These are phyloP conservation scores for Gliomastix tumulicola DNA, from an alignment of 2,329 filamentous ascomycete species.

Conservation along the genomic window DNA sequence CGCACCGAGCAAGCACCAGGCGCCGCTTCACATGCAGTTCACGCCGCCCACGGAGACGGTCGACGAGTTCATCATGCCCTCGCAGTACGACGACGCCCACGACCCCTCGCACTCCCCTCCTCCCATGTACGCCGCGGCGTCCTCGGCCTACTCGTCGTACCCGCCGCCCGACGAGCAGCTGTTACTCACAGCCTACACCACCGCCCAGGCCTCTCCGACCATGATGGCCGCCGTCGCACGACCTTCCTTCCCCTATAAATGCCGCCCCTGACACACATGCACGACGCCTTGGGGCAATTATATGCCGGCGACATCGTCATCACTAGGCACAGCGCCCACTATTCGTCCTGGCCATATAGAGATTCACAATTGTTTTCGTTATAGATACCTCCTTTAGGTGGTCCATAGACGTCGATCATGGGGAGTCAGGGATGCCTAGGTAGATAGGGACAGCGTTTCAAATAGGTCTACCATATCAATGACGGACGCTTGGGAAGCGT, in stretches of 20 bases:
- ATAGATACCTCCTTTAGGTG: no score
- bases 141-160: no score
- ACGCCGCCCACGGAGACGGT: slow-evolving; percentile 53
- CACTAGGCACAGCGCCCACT: slow-evolving; percentile 61
- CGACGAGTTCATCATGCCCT: slow-evolving; percentile 62
- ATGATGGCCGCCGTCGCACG: slow-evolving; percentile 44
- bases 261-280: slow-evolving; percentile 58
- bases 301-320: slow-evolving; percentile 52
- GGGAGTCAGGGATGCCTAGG: no score
- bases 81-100: slow-evolving; percentile 53
- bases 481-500: no score
- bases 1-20: no score
- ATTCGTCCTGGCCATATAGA: slow-evolving; percentile 58
- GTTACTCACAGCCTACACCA: slow-evolving; percentile 51
- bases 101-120: slow-evolving; percentile 67
- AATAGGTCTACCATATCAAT: no score
- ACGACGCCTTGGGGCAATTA: slow-evolving; percentile 58
- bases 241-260: slow-evolving; percentile 50
- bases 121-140: slow-evolving; percentile 63
- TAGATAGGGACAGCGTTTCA: no score
- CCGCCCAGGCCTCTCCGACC: slow-evolving; percentile 40
- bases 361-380: no score
- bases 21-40: slow-evolving; percentile 40
- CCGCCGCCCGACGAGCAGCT: slow-evolving; percentile 55
- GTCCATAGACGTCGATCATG: no score